Evolutionary conservation across 371 early-diverging fungal genomes (phyloP).

Genomic region (Zopfochytrium polystomum): DNA sequence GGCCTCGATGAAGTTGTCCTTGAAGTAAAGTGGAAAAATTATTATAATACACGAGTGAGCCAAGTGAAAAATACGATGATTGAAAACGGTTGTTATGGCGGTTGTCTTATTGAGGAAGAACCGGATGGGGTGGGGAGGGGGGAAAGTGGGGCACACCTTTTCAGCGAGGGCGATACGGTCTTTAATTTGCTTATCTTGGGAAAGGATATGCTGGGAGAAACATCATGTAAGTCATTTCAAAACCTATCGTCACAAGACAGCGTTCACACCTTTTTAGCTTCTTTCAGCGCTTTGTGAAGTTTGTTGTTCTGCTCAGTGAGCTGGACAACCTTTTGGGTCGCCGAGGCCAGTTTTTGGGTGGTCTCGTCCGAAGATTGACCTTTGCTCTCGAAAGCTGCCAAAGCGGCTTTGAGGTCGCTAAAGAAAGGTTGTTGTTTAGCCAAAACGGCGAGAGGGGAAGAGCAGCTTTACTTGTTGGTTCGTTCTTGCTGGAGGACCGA

Average conservation of each 20-base stretch:
- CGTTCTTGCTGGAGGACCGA: slow-evolving; percentile 54
- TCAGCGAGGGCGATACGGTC: slow-evolving; percentile 25
- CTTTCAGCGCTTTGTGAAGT: slow-evolving; percentile 63
- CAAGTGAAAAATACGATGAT: no score
- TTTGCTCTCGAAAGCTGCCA: slow-evolving; percentile 61
- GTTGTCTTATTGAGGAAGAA: no score
- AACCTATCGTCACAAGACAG: no score
- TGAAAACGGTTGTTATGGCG: no score
- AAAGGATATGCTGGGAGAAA: slow-evolving; percentile 48
- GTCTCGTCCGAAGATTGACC: slow-evolving; percentile 60
- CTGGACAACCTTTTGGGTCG: slow-evolving; percentile 55
- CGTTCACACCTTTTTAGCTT: slow-evolving; percentile 78
- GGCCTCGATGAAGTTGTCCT: slow-evolving; percentile 59
- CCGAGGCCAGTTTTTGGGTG: slow-evolving; percentile 56
- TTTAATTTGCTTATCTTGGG: slow-evolving; percentile 57
- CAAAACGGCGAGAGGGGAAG: neutral
- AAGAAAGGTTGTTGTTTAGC: neutral
- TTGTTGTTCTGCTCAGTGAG: slow-evolving; percentile 59
- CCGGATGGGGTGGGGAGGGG: no score
- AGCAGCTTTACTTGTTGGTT: slow-evolving; percentile 39
- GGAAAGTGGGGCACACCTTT: slow-evolving; percentile 21
- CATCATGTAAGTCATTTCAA: neutral
- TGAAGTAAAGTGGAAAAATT: no score
- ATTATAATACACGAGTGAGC: no score
- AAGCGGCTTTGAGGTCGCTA: slow-evolving; percentile 63